These are phyloP conservation scores for Phytophthora sp. DNA, from an alignment of 352 stramenopile species.

Conservation along the genomic window DNA sequence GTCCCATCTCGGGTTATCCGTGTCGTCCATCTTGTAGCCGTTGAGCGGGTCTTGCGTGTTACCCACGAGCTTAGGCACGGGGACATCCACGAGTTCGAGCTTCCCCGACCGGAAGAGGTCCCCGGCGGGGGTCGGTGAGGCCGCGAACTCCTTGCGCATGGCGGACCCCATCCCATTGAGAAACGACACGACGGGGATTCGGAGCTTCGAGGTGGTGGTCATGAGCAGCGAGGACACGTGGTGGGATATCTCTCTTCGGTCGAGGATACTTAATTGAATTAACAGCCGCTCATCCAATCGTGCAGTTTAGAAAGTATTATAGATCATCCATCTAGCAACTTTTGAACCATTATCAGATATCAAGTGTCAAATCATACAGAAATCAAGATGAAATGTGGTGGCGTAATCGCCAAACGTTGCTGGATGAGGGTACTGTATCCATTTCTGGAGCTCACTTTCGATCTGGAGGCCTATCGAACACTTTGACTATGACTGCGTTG, in stretches of 20 bases:
- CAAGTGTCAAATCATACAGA: too few species aligned
- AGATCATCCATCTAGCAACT: too few species aligned
- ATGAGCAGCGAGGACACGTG: constrained; percentile 18
- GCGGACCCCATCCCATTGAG: constrained; percentile 38
- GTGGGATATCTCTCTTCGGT: constrained; percentile 25
- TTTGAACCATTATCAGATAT: too few species aligned
- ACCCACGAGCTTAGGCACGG: constrained; percentile 35
- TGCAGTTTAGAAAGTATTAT: constrained; percentile 10
- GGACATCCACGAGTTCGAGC: constrained; percentile 41
- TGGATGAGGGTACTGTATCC: background rate
- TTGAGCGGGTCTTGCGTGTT: constrained; percentile 45
- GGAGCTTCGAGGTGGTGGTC: constrained; percentile 15
- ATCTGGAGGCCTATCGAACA: constrained; percentile 1
- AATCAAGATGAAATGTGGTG: too few species aligned
- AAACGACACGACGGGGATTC: constrained; percentile 42
- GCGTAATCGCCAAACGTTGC: too few species aligned
- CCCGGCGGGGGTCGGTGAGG: constrained; percentile 24
- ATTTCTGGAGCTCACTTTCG: constrained; percentile 22
- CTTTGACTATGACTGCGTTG: constrained; percentile 19
- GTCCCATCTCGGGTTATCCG: constrained; percentile 30
- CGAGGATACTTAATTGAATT: too few species aligned
- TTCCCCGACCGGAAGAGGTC: constrained; percentile 38
- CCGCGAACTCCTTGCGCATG: constrained; percentile 40
- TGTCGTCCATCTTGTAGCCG: constrained; percentile 35
- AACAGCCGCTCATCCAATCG: constrained; percentile 29